phyloP scores from a whole-genome alignment of 208 protist genomes.

The Strigomonas culicis region DNA sequence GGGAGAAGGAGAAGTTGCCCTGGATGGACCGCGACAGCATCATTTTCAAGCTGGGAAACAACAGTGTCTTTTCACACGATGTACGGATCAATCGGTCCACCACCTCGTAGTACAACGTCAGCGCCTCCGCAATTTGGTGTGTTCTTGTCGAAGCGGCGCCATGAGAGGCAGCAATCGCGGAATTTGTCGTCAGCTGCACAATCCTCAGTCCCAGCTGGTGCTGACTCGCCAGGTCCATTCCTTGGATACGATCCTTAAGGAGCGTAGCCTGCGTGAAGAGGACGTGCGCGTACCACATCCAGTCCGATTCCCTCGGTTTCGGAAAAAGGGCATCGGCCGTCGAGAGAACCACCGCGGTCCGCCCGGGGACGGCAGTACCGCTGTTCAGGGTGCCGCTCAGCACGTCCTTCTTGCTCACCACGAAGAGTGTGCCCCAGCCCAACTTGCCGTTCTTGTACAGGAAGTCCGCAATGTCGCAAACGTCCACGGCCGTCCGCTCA shows the following conservation, averaged over 20 bases:
- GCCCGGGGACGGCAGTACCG: background rate
- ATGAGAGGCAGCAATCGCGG: slow-evolving; percentile 61
- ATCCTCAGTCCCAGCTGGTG: slow-evolving; percentile 25
- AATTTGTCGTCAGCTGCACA: slow-evolving; percentile 65
- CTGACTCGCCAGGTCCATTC: slow-evolving; percentile 26
- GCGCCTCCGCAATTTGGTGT: slow-evolving; percentile 23
- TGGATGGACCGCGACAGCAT: slow-evolving; percentile 56
- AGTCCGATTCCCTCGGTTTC: slow-evolving; percentile 40
- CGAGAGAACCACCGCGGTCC: background rate
- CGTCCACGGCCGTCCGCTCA: slow-evolving; percentile 59
- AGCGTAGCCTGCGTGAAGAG: slow-evolving; percentile 55
- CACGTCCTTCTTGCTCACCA: background rate
- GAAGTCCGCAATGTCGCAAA: slow-evolving; percentile 61
- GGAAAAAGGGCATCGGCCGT: slow-evolving; percentile 11
- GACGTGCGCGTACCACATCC: slow-evolving; percentile 64
- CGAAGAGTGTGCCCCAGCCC: slow-evolving; percentile 56
- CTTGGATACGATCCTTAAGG: slow-evolving; percentile 23
- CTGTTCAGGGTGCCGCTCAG: background rate
- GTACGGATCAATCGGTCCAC: slow-evolving; percentile 20
- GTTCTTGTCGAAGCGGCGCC: slow-evolving; percentile 20
- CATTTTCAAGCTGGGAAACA: slow-evolving; percentile 67
- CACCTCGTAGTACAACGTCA: slow-evolving; percentile 33
- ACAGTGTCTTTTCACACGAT: slow-evolving; percentile 15
- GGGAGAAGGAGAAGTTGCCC: slow-evolving; percentile 14
- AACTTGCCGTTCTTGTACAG: slow-evolving; percentile 68